Percentiles rank a stretch among this genome's conserved stretches.
These are phyloP conservation scores for Russula compacta DNA, from an alignment of 768 basidiomycete genomes.

Conservation along the genomic window DNA sequence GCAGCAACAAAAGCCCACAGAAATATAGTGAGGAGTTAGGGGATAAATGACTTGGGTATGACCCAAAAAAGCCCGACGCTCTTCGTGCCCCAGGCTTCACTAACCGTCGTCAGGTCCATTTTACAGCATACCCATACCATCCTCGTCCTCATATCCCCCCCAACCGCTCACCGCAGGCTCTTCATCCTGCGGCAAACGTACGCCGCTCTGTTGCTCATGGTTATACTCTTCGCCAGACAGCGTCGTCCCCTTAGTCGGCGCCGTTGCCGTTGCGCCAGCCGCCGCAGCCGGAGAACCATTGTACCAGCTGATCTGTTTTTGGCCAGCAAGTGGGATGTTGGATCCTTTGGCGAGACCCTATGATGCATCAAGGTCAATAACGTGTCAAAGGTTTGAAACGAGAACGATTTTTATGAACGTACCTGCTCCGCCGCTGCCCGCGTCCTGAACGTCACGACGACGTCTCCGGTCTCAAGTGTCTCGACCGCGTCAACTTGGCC, in stretches of 20 bases:
- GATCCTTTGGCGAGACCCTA: constrained; percentile 68
- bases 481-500: constrained; percentile 66
- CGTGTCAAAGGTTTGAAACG: not conserved
- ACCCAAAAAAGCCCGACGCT: not conserved
- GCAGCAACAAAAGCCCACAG: not conserved
- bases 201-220: not conserved
- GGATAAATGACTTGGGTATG: constrained; percentile 12
- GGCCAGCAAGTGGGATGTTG: constrained; percentile 55
- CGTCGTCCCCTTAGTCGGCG: constrained; percentile 24
- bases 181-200: constrained; percentile 2
- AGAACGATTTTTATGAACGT: constrained; percentile 11
- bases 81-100: not conserved
- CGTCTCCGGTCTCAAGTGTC: constrained; percentile 42
- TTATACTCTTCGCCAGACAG: constrained; percentile 36
- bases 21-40: constrained; percentile 2
- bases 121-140: constrained; percentile 64
- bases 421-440: constrained; percentile 75
- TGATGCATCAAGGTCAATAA: not conserved
- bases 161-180: constrained; percentile 49
- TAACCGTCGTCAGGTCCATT: constrained; percentile 12
- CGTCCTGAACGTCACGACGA: constrained; percentile 62
- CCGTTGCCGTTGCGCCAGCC: constrained; percentile 21
- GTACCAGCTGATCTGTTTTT: constrained; percentile 62
- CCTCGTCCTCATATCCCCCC: constrained; percentile 57
- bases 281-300: constrained; percentile 26